These are phyloP conservation scores for Hamamelis virginiana DNA, from an alignment of 164 flowering plant genomes.

Conservation along the genomic window DNA sequence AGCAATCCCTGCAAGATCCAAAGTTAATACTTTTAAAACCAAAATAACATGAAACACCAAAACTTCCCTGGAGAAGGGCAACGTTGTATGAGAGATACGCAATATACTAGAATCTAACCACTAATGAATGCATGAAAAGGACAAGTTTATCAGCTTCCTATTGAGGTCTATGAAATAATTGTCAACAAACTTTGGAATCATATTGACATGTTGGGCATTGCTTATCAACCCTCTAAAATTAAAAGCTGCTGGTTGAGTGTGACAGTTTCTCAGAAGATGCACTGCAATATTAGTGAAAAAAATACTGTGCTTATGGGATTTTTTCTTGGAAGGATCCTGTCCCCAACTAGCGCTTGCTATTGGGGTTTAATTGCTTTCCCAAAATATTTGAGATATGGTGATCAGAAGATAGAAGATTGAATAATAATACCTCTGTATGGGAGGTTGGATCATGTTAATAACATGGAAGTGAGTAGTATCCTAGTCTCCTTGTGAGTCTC, in stretches of 20 bases:
- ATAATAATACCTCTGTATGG: too few species aligned
- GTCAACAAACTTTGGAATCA: not conserved
- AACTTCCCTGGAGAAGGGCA: not conserved
- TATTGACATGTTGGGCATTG: not conserved
- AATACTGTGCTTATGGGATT: too few species aligned
- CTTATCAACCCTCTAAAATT: not conserved
- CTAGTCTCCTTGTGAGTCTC: not conserved
- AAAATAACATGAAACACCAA: not conserved
- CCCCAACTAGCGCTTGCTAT: too few species aligned
- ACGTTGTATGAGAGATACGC: not conserved
- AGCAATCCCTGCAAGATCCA: constrained; percentile 35
- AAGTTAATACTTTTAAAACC: not conserved
- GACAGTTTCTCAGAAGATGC: too few species aligned
- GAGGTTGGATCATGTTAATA: not conserved
- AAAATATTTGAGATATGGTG: too few species aligned
- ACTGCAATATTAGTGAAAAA: too few species aligned
- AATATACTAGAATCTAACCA: not conserved
- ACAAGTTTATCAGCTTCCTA: not conserved
- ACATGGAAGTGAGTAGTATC: not conserved
- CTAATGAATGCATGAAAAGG: not conserved
- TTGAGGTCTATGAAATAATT: not conserved
- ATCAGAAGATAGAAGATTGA: too few species aligned
- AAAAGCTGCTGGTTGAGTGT: too few species aligned
- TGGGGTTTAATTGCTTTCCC: too few species aligned
- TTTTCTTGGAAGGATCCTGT: too few species aligned